phyloP scores from a whole-genome alignment of 257 asterid species.

The Plantago elongata region DNA sequence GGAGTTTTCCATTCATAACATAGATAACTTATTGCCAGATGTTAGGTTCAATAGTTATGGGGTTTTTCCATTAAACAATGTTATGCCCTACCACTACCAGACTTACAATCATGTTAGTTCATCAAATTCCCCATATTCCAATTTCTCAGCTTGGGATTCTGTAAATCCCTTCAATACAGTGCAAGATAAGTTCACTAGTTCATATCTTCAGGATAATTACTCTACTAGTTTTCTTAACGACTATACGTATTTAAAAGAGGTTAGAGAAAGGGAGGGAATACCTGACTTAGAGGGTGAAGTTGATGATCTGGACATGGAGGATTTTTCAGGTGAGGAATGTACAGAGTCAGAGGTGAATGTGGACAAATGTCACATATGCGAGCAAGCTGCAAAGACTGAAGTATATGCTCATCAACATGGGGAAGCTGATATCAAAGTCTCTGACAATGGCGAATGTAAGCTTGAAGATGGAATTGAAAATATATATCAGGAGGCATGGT shows the following conservation, averaged over 20 bases:
- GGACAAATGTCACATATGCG: not conserved
- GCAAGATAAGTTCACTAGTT: conserved; percentile 4
- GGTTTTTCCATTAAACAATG: not conserved
- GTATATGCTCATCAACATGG: not conserved
- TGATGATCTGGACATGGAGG: conserved; percentile 7
- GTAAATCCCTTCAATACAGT: not conserved
- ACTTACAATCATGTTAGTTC: not conserved
- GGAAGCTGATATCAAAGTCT: not conserved
- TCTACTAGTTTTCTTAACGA: not conserved
- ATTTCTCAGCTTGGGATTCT: not conserved
- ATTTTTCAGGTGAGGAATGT: conserved; percentile 2
- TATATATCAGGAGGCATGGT: not conserved
- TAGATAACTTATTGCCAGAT: not conserved
- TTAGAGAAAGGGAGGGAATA: conserved; percentile 19
- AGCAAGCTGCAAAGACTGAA: not conserved
- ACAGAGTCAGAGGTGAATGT: not conserved
- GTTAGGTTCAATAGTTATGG: too few species aligned
- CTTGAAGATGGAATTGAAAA: not conserved
- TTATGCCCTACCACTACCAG: not conserved
- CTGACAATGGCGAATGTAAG: conserved; percentile 3
- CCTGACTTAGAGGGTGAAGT: conserved; percentile 15
- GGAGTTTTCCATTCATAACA: not conserved
- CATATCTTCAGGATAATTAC: not conserved
- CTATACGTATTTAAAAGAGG: conserved; percentile 5
- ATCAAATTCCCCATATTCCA: not conserved